Evolutionary conservation across 768 basidiomycete genomes (phyloP).

Genomic region (Termitomyces sp.): DNA sequence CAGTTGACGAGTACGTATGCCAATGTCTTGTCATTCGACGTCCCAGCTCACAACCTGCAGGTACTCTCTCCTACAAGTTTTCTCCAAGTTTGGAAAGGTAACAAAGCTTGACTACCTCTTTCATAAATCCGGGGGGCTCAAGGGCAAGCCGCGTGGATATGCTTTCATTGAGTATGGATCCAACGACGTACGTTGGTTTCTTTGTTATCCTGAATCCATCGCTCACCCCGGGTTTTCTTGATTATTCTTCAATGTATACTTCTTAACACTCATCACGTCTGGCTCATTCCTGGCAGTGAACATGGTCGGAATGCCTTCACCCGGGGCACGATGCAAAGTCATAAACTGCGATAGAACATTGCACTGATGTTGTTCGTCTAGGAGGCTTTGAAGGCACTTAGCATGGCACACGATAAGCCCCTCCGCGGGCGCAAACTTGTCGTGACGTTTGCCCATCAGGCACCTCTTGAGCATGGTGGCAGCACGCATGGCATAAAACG

Average conservation of each 20-base stretch:
- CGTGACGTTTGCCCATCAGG: slow-evolving; percentile 92
- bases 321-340: slow-evolving; percentile 13
- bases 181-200: slow-evolving; percentile 60
- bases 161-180: slow-evolving; percentile 86
- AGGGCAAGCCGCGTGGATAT: slow-evolving; percentile 93
- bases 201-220: slow-evolving; percentile 13
- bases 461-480: slow-evolving; percentile 39
- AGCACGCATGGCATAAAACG: slow-evolving; percentile 22
- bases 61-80: slow-evolving; percentile 83
- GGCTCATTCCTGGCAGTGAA: slow-evolving; percentile 5
- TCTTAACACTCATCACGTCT: neutral
- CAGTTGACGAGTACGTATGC: slow-evolving; percentile 74
- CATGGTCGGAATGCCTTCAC: slow-evolving; percentile 11
- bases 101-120: slow-evolving; percentile 93
- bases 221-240: slow-evolving; percentile 45
- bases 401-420: slow-evolving; percentile 68
- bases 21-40: neutral
- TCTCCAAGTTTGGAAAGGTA: slow-evolving; percentile 89
- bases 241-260: slow-evolving; percentile 10
- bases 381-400: slow-evolving; percentile 82
- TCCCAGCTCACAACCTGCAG: slow-evolving; percentile 29
- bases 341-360: neutral
- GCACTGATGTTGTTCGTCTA: slow-evolving; percentile 25
- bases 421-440: slow-evolving; percentile 83
- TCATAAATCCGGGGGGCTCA: slow-evolving; percentile 84